Conservation (phyloP, 108 stramenopile genomes). For the Cylindrotheca fusiformis region DNA sequence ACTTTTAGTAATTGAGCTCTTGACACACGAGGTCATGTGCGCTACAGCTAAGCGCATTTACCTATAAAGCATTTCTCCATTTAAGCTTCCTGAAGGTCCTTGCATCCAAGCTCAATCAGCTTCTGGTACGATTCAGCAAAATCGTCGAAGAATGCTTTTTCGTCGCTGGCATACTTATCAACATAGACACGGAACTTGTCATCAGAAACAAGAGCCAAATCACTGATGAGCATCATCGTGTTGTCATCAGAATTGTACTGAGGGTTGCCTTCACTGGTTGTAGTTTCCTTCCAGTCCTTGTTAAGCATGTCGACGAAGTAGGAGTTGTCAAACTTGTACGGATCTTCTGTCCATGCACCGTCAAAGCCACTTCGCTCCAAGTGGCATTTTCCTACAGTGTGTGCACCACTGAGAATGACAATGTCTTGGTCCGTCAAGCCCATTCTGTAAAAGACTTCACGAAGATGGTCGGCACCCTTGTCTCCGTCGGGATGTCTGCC, state of each 20-base stretch:
- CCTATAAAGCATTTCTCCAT: neutral
- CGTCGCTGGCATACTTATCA: constrained; percentile 70
- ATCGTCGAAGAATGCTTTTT: constrained; percentile 61
- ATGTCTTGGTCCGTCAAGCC: constrained; percentile 86
- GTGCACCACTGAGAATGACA: constrained; percentile 88
- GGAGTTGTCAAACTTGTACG: constrained; percentile 71
- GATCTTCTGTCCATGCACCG: constrained; percentile 83
- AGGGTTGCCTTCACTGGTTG: constrained; percentile 61
- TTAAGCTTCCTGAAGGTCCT: neutral
- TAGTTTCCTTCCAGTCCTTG: constrained; percentile 51
- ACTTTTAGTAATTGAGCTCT: too few relatives aligned
- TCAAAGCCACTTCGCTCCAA: constrained; percentile 70
- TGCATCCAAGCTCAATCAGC: constrained; percentile 55
- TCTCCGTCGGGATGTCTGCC: constrained; percentile 82
- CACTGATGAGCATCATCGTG: constrained; percentile 81
- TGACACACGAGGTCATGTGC: too few relatives aligned
- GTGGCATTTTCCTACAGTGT: constrained; percentile 91
- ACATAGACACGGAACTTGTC: constrained; percentile 70
- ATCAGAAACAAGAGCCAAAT: constrained; percentile 76
- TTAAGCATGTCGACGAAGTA: constrained; percentile 68
- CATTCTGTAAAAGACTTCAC: constrained; percentile 89
- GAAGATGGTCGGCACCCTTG: constrained; percentile 66
- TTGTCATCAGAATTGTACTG: constrained; percentile 73
- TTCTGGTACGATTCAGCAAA: constrained; percentile 79
- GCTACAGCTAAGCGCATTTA: too few relatives aligned